Conservation (phyloP, 164 flowering plant genomes). For the Magnolia officinalis region DNA sequence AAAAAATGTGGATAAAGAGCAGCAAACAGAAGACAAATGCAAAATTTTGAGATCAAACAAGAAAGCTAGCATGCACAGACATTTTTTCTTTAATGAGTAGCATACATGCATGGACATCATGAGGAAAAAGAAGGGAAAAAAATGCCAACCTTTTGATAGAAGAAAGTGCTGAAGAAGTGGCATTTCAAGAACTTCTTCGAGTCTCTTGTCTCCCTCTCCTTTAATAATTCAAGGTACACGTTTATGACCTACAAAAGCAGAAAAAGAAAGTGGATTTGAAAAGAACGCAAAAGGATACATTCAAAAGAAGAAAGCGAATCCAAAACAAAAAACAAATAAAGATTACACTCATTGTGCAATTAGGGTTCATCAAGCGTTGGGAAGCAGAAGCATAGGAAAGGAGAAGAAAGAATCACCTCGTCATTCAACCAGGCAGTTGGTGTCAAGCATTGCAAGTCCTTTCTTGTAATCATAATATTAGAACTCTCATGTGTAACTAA, state of each 20-base stretch:
- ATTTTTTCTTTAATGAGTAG: neutral
- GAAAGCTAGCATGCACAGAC: neutral
- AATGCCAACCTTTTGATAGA: conserved; percentile 79
- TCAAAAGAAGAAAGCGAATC: too few relatives aligned
- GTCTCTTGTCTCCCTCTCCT: conserved; percentile 88
- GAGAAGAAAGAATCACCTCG: conserved; percentile 54
- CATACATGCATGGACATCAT: too few relatives aligned
- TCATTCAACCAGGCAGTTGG: conserved; percentile 92
- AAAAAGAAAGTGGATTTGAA: neutral
- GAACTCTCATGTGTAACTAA: conserved; percentile 71
- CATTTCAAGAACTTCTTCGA: conserved; percentile 79
- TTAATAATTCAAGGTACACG: conserved; percentile 80
- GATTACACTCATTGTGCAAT: neutral
- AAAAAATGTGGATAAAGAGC: neutral
- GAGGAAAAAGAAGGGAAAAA: too few relatives aligned
- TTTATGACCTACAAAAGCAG: conserved; percentile 72
- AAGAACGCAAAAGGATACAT: too few relatives aligned
- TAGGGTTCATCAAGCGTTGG: neutral
- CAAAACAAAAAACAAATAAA: too few relatives aligned
- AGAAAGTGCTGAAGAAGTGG: conserved; percentile 93
- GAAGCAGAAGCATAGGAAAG: neutral
- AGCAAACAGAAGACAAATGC: neutral
- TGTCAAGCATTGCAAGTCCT: conserved; percentile 61
- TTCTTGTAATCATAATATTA: conserved; percentile 76
- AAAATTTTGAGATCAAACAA: neutral